Conservation (phyloP, 345 rosid genomes). For the Salix arbutifolia region DNA sequence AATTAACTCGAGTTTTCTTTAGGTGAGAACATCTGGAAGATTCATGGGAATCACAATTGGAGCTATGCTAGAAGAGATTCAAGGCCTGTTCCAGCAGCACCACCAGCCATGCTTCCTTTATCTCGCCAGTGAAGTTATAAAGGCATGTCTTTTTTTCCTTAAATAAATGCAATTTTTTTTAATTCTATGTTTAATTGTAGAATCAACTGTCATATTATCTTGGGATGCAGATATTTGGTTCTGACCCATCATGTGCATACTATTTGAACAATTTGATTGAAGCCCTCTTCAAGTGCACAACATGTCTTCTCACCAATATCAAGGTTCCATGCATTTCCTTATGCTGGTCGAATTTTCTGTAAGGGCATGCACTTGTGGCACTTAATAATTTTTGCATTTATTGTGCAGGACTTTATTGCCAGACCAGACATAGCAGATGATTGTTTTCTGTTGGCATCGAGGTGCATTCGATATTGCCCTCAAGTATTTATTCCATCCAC, state of each 20-base stretch:
- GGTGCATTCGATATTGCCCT: conserved; percentile 96
- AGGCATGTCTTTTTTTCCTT: conserved; percentile 40
- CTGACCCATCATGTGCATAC: conserved; percentile 82
- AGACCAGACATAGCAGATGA: conserved; percentile 97
- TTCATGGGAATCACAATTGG: conserved; percentile 91
- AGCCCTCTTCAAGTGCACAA: conserved; percentile 79
- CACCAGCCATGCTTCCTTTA: conserved; percentile 99
- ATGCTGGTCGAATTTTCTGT: conserved; percentile 4
- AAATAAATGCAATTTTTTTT: background rate
- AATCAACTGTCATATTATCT: conserved; percentile 12
- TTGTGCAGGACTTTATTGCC: conserved; percentile 78
- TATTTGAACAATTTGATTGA: conserved; percentile 86
- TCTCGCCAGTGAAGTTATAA: conserved; percentile 97
- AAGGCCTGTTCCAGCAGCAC: conserved; percentile 80
- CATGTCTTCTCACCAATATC: conserved; percentile 75
- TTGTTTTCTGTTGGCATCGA: conserved; percentile 89
- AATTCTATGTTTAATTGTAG: background rate
- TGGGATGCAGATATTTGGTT: conserved; percentile 82
- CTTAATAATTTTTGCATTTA: conserved; percentile 15
- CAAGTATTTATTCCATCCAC: conserved; percentile 77
- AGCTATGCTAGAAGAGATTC: conserved; percentile 90
- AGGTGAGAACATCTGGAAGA: conserved; percentile 96
- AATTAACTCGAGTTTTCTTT: conserved; percentile 22
- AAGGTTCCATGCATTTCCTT: conserved; percentile 42
- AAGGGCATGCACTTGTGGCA: background rate